These are phyloP conservation scores for Phialophora chinensis DNA, from an alignment of 2,329 filamentous ascomycete species.

Conservation along the genomic window DNA sequence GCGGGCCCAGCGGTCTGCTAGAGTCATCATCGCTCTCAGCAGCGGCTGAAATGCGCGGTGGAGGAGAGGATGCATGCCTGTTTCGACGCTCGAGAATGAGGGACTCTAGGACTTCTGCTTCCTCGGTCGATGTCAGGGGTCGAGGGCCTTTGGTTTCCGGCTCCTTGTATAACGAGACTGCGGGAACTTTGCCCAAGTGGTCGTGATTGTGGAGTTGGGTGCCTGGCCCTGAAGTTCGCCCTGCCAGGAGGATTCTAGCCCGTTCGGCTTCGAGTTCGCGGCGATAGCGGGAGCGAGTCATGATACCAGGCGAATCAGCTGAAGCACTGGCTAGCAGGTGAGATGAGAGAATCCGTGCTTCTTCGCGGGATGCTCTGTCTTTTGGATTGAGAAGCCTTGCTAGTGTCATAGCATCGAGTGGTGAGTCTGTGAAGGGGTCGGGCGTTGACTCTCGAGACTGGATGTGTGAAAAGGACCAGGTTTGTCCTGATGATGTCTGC, in stretches of 20 bases:
- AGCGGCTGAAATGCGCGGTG: slow-evolving; percentile 15
- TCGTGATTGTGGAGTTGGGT: slow-evolving; percentile 29
- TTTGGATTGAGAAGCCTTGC: slow-evolving; percentile 82
- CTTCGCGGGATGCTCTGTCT: slow-evolving; percentile 76
- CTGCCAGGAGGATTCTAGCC: slow-evolving; percentile 68
- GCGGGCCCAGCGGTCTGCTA: slow-evolving; percentile 66
- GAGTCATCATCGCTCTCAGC: slow-evolving; percentile 16
- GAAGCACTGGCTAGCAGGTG: slow-evolving; percentile 61
- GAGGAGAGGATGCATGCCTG: slow-evolving; percentile 44
- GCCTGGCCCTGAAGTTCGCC: slow-evolving; percentile 42
- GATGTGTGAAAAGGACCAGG: slow-evolving; percentile 37
- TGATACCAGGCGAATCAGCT: slow-evolving; percentile 52
- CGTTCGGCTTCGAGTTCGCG: slow-evolving; percentile 72
- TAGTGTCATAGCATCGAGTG: slow-evolving; percentile 71
- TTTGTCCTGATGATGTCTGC: slow-evolving; percentile 61
- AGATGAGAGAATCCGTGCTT: slow-evolving; percentile 79
- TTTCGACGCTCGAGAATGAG: slow-evolving; percentile 61
- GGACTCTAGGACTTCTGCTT: slow-evolving; percentile 63
- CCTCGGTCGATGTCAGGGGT: slow-evolving; percentile 57
- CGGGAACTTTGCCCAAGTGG: slow-evolving; percentile 43
- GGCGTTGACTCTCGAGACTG: slow-evolving; percentile 52
- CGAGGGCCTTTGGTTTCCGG: slow-evolving; percentile 25
- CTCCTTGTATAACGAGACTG: slow-evolving; percentile 45
- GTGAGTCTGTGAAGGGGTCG: slow-evolving; percentile 60
- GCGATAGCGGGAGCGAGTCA: slow-evolving; percentile 81